phyloP scores from a whole-genome alignment of 192 early-diverging fungal species.

The Rhizoclosmatium globosum region DNA sequence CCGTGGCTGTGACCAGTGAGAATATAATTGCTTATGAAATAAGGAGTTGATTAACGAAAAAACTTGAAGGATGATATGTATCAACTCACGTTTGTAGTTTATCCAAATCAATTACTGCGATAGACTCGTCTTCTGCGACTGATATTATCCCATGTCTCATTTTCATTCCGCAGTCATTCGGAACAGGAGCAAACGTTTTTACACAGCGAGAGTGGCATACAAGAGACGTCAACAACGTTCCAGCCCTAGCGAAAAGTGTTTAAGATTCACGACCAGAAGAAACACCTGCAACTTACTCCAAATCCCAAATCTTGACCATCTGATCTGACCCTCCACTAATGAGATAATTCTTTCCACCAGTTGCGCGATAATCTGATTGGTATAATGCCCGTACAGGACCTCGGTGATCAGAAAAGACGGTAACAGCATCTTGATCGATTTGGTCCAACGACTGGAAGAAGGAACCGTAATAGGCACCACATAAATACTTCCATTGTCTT shows the following conservation, averaged over 20 bases:
- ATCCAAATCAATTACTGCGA: constrained; percentile 77
- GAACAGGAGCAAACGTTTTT: constrained; percentile 34
- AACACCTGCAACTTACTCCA: constrained; percentile 59
- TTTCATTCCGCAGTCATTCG: constrained; percentile 46
- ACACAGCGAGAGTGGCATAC: constrained; percentile 54
- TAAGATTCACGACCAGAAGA: background rate
- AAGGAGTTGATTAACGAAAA: background rate
- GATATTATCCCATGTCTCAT: constrained; percentile 62
- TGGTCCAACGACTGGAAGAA: constrained; percentile 46
- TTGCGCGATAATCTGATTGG: constrained; percentile 46
- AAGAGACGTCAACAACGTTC: constrained; percentile 63
- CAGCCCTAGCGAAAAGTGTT: constrained; percentile 31
- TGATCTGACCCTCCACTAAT: constrained; percentile 75
- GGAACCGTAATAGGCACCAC: constrained; percentile 57
- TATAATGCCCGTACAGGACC: constrained; percentile 70
- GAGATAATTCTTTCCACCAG: constrained; percentile 56
- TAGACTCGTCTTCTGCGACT: constrained; percentile 71
- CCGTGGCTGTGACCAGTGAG: constrained; percentile 69
- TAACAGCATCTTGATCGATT: constrained; percentile 20
- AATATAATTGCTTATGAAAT: constrained; percentile 47
- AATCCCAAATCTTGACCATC: constrained; percentile 75
- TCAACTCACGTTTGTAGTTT: constrained; percentile 70
- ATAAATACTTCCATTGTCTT: constrained; percentile 71
- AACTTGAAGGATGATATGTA: background rate
- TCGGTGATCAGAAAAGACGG: constrained; percentile 52